Percentiles rank a stretch among this genome's conserved stretches.
These are phyloP conservation scores for Penicillium polonicum DNA, from an alignment of 2,329 filamentous ascomycete species.

Conservation along the genomic window DNA sequence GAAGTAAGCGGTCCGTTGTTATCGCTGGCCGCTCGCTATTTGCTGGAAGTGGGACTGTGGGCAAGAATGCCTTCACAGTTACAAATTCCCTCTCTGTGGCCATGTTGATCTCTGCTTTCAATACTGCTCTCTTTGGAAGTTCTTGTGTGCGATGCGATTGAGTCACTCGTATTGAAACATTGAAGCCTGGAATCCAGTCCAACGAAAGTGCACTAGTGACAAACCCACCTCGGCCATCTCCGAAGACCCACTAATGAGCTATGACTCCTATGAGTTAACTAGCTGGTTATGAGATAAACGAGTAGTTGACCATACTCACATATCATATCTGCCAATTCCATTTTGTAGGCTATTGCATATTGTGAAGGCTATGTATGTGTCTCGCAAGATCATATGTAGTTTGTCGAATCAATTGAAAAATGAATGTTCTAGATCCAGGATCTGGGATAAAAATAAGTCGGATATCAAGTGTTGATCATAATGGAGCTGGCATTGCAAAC, in stretches of 20 bases:
- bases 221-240: background rate
- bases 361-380: too few relatives aligned
- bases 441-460: too few relatives aligned
- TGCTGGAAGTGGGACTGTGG: constrained; percentile 11
- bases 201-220: background rate
- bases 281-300: too few relatives aligned
- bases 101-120: background rate
- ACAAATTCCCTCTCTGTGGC: background rate
- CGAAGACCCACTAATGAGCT: background rate
- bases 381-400: too few relatives aligned
- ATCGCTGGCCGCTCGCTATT: constrained; percentile 7
- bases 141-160: background rate
- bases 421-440: too few relatives aligned
- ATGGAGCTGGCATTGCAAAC: background rate
- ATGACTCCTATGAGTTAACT: background rate
- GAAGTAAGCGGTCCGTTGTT: constrained; percentile 10
- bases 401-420: too few relatives aligned
- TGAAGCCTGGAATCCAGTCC: background rate
- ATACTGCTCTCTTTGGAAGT: background rate
- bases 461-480: background rate
- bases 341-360: too few relatives aligned
- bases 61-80: constrained; percentile 11
- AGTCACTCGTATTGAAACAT: background rate
- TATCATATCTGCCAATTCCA: too few relatives aligned
- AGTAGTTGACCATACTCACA: too few relatives aligned